A percentile compares a stretch with the other conserved stretches of the same genome.
phyloP scores from a whole-genome alignment of 140 eudicot species.

The Cichorium intybus region DNA sequence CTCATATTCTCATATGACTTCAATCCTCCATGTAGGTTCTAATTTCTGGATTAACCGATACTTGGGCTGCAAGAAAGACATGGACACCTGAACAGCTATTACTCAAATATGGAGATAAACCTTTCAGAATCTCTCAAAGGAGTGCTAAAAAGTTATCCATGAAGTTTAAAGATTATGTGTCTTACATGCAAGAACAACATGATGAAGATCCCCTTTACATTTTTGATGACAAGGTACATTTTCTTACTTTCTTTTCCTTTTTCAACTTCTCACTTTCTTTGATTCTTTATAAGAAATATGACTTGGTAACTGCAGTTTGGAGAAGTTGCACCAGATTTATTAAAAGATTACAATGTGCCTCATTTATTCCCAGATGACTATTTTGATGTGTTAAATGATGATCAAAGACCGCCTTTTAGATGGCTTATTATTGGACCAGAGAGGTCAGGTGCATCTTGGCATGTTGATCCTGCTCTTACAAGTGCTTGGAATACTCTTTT shows the following conservation, averaged over 20 bases:
- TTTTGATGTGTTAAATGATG: constrained; percentile 72
- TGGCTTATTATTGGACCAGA: constrained; percentile 99
- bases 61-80: constrained; percentile 73
- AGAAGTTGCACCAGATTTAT: constrained; percentile 76
- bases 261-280: constrained; percentile 1
- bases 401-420: constrained; percentile 82
- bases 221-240: constrained; percentile 76
- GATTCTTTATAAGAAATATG: constrained; percentile 8
- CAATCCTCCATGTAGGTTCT: constrained; percentile 55
- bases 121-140: constrained; percentile 81
- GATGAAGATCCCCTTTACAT: constrained; percentile 98
- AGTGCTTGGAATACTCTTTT: constrained; percentile 99
- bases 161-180: constrained; percentile 74
- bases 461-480: constrained; percentile 99
- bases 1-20: background rate
- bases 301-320: constrained; percentile 69
- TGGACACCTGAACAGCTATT: constrained; percentile 81
- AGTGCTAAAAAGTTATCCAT: constrained; percentile 64
- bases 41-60: constrained; percentile 80
- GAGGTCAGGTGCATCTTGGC: constrained; percentile 99
- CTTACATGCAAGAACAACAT: constrained; percentile 76
- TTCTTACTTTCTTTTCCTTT: background rate
- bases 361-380: constrained; percentile 81
- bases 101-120: constrained; percentile 52
- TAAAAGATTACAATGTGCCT: constrained; percentile 87